A percentile compares a stretch with the other conserved stretches of the same genome.
Conservation (phyloP, 805 yeast genomes). For the Candida michaelii region DNA sequence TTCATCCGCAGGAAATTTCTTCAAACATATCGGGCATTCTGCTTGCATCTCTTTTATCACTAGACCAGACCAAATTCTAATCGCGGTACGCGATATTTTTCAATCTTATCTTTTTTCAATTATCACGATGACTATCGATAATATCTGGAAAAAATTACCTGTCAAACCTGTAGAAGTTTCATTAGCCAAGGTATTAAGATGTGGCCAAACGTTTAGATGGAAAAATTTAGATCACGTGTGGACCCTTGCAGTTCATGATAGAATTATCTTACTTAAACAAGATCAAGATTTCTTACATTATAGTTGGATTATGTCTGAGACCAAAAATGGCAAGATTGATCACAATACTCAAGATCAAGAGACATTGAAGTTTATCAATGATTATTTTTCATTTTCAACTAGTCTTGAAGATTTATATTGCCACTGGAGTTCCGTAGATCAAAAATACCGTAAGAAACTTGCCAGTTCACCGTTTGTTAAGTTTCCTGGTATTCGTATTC, state of each 20-base stretch:
- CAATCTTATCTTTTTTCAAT: slow-evolving; percentile 1
- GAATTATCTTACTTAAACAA: slow-evolving; percentile 67
- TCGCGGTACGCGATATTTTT: slow-evolving; percentile 5
- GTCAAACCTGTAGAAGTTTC: slow-evolving; percentile 45
- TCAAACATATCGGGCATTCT: slow-evolving; percentile 39
- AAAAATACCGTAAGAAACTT: slow-evolving; percentile 38
- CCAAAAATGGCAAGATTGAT: slow-evolving; percentile 1
- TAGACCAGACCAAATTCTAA: background rate
- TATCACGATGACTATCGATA: slow-evolving; percentile 23
- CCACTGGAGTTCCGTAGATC: slow-evolving; percentile 62
- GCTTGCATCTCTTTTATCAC: slow-evolving; percentile 13
- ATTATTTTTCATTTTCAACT: slow-evolving; percentile 70
- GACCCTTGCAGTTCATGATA: slow-evolving; percentile 61
- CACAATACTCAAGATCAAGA: slow-evolving; percentile 19
- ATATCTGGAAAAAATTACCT: slow-evolving; percentile 24
- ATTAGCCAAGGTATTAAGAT: slow-evolving; percentile 65
- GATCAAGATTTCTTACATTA: slow-evolving; percentile 52
- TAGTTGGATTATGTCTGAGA: slow-evolving; percentile 34
- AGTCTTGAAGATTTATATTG: slow-evolving; percentile 52
- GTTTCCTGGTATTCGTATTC: slow-evolving; percentile 74
- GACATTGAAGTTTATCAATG: slow-evolving; percentile 47
- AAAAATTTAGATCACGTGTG: slow-evolving; percentile 60
- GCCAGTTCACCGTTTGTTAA: slow-evolving; percentile 31
- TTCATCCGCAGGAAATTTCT: slow-evolving; percentile 20
- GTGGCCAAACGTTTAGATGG: slow-evolving; percentile 90